phyloP scores from a whole-genome alignment of 1,139 yeast genomes.

The Kurtzmaniella quercitrusa region DNA sequence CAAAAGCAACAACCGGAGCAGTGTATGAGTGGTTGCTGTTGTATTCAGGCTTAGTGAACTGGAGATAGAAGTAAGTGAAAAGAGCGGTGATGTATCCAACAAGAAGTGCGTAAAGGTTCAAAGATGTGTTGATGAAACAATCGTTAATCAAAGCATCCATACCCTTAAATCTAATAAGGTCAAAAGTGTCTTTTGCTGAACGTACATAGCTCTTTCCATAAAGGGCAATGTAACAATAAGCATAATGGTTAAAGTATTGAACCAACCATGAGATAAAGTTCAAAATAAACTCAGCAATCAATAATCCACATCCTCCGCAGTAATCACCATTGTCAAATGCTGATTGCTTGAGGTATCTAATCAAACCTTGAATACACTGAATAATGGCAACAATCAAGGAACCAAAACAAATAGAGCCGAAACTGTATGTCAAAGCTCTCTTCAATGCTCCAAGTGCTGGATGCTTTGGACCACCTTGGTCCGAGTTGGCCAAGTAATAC shows the following conservation, averaged over 20 bases:
- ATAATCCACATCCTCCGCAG: slow-evolving; percentile 52
- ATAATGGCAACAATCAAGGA: slow-evolving; percentile 76
- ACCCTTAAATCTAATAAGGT: slow-evolving; percentile 73
- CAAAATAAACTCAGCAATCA: slow-evolving; percentile 57
- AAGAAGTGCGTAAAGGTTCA: slow-evolving; percentile 67
- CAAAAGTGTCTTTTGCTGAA: slow-evolving; percentile 82
- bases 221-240: slow-evolving; percentile 81
- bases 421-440: slow-evolving; percentile 80
- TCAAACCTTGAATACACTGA: slow-evolving; percentile 56
- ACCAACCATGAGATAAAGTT: slow-evolving; percentile 75
- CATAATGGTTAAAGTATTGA: slow-evolving; percentile 85
- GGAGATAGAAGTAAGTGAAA: slow-evolving; percentile 66
- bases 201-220: slow-evolving; percentile 76
- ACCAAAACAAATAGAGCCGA: slow-evolving; percentile 90
- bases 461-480: slow-evolving; percentile 75
- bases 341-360: slow-evolving; percentile 45
- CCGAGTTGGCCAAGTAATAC: slow-evolving; percentile 77
- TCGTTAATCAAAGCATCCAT: slow-evolving; percentile 85
- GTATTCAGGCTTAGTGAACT: slow-evolving; percentile 69
- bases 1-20: slow-evolving; percentile 75
- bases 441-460: slow-evolving; percentile 82
- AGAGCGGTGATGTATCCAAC: slow-evolving; percentile 69
- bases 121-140: slow-evolving; percentile 71
- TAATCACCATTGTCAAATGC: slow-evolving; percentile 53
- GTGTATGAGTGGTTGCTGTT: slow-evolving; percentile 63